These are phyloP conservation scores for Exserohilum turcica DNA, from an alignment of 2,329 filamentous ascomycete species.

Conservation along the genomic window DNA sequence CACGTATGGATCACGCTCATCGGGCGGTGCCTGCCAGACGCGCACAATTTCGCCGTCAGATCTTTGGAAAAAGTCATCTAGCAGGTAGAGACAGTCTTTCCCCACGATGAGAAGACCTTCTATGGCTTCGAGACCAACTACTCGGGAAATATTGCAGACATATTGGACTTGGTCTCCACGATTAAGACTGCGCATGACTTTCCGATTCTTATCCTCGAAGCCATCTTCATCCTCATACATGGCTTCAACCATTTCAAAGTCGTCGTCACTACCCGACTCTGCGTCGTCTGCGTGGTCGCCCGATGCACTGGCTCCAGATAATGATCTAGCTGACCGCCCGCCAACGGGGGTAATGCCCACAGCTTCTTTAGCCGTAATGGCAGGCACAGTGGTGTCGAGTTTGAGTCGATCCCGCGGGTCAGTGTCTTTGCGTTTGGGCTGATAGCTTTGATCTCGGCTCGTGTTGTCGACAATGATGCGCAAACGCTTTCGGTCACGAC, in stretches of 20 bases:
- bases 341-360: conserved; percentile 38
- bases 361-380: conserved; percentile 36
- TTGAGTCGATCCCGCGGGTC: conserved; percentile 56
- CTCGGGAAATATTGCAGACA: conserved; percentile 93
- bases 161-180: conserved; percentile 90
- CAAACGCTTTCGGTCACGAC: conserved; percentile 91
- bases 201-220: conserved; percentile 97
- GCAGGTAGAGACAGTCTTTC: conserved; percentile 88
- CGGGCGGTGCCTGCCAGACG: conserved; percentile 87
- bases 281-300: conserved; percentile 49
- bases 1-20: conserved; percentile 93
- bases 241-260: conserved; percentile 94
- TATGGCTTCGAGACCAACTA: conserved; percentile 89
- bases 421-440: conserved; percentile 78
- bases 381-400: conserved; percentile 52
- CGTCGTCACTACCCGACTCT: conserved; percentile 70
- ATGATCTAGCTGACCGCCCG: conserved; percentile 26
- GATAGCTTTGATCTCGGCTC: conserved; percentile 71
- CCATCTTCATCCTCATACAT: conserved; percentile 83
- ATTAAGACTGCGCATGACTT: conserved; percentile 92
- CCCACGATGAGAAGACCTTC: conserved; percentile 93
- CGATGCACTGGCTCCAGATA: conserved; percentile 23
- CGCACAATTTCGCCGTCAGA: conserved; percentile 96
- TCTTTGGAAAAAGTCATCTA: conserved; percentile 95
- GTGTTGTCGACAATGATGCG: conserved; percentile 80